A percentile compares a stretch with the other conserved stretches of the same genome.
phyloP scores from a whole-genome alignment of 225 moss, liverwort and hornwort genomes.

The Lunularia cruciata region DNA sequence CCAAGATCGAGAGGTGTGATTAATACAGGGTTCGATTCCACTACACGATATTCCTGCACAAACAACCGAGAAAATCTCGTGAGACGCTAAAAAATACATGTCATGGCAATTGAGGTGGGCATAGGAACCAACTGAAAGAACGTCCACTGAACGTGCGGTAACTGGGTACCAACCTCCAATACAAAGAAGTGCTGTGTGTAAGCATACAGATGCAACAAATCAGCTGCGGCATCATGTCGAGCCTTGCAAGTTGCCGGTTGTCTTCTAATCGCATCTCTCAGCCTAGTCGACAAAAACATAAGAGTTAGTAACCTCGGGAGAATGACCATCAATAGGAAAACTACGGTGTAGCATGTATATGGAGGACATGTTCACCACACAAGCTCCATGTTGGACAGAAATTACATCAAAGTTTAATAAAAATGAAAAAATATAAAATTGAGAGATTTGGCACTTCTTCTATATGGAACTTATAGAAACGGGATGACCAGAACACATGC shows the following conservation, averaged over 20 bases:
- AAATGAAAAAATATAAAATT: too few relatives aligned
- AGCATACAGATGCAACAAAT: constrained; percentile 94
- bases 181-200: constrained; percentile 84
- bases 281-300: constrained; percentile 50
- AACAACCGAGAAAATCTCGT: background rate
- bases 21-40: constrained; percentile 65
- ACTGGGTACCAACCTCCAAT: constrained; percentile 55
- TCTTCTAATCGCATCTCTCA: constrained; percentile 84
- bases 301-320: background rate
- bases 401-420: too few relatives aligned
- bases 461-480: too few relatives aligned
- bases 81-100: too few relatives aligned
- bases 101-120: background rate
- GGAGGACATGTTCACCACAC: background rate
- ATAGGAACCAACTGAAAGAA: too few relatives aligned
- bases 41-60: constrained; percentile 73
- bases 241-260: constrained; percentile 83
- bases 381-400: background rate
- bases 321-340: background rate
- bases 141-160: background rate
- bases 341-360: background rate
- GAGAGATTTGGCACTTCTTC: too few relatives aligned
- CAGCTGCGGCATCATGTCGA: constrained; percentile 97
- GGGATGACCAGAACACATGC: too few relatives aligned
- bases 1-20: constrained; percentile 94